Base-by-base conservation (phyloP, 1,284 basidiomycete genomes). In the Tilletia horrida region DNA sequence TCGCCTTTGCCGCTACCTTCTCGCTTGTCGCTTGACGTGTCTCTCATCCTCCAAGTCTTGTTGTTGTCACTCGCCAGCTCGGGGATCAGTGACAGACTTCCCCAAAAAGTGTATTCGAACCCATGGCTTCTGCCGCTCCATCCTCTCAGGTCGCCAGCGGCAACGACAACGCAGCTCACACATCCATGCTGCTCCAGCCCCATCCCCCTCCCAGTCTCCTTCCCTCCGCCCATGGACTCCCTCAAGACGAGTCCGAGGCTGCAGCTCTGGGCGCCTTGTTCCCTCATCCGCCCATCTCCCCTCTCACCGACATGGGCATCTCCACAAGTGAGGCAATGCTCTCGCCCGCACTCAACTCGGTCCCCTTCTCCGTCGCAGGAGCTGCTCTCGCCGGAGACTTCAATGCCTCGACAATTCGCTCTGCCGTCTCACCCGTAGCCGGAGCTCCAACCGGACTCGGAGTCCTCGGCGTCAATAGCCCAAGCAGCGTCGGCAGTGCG, bases 231-330 rank as follows among this genome's bases (percentile, higher is more conserved):
- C 45, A 48, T 23, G 45, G 45, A 4, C 21, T 48, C 6, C 45
- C 45, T 16, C 18, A 18, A 48, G 45, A 48, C 16, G 45, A 48
- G 21, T 48, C 45, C 45, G 45, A 48, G 45, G 45, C 45, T 6
- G 45, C 45, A 18, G 45, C 45, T 6, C 16, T 48, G 18, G 45
- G 45, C 45, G 45, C 45, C 45, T 23, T 48, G 18, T 48, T 48
- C 45, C 45, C 45, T n/a, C 45, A 48, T 18, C 45, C 45, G 3
- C 45, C 45, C 45, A 48, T 48, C 45, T 18, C 45, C 4, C 45
- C 45, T 3, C 45, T 48, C 45, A 48, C 45, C 45, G 45, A 48
- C 45, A 48, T 48, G 45, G 45, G 45, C 45, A 48, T 48, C 45
- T 48, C 45, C 4, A n/a, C 45, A 18, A 40, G 35, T 40, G 35